phyloP scores from a whole-genome alignment of 345 rosid species.

The Zanthoxylum bungeanum region DNA sequence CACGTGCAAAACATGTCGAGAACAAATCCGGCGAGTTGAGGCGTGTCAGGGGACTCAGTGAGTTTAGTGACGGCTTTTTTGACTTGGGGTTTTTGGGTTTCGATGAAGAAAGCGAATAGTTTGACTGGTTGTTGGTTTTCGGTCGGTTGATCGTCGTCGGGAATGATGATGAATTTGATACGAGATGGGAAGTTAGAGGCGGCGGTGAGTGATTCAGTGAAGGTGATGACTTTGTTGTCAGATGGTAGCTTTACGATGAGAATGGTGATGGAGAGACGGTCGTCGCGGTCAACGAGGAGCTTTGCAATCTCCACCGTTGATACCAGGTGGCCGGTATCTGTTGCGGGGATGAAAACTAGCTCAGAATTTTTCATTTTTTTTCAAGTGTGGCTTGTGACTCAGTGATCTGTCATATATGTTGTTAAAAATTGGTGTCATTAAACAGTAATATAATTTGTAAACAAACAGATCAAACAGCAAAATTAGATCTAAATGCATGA shows the following conservation, averaged over 20 bases:
- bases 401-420: too few species aligned
- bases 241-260: slow-evolving; percentile 25
- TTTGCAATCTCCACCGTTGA: slow-evolving; percentile 40
- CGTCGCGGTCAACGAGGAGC: slow-evolving; percentile 37
- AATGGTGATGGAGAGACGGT: slow-evolving; percentile 47
- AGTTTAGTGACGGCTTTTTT: slow-evolving; percentile 24
- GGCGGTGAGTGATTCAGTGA: background rate
- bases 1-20: slow-evolving; percentile 50
- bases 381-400: too few species aligned
- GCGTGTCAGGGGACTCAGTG: slow-evolving; percentile 13
- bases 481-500: too few species aligned
- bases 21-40: slow-evolving; percentile 44
- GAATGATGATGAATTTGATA: slow-evolving; percentile 33
- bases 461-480: too few species aligned
- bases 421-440: too few species aligned
- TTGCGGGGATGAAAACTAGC: slow-evolving; percentile 43
- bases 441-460: too few species aligned
- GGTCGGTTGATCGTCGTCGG: slow-evolving; percentile 3
- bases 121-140: background rate
- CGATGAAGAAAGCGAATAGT: slow-evolving; percentile 2
- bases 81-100: slow-evolving; percentile 31
- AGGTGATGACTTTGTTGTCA: background rate
- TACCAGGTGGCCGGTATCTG: slow-evolving; percentile 47
- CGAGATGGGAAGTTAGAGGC: slow-evolving; percentile 23
- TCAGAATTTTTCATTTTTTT: slow-evolving; percentile 23